These are phyloP conservation scores for Glycine latifolia DNA, from an alignment of 306 rosid genomes.

Conservation along the genomic window DNA sequence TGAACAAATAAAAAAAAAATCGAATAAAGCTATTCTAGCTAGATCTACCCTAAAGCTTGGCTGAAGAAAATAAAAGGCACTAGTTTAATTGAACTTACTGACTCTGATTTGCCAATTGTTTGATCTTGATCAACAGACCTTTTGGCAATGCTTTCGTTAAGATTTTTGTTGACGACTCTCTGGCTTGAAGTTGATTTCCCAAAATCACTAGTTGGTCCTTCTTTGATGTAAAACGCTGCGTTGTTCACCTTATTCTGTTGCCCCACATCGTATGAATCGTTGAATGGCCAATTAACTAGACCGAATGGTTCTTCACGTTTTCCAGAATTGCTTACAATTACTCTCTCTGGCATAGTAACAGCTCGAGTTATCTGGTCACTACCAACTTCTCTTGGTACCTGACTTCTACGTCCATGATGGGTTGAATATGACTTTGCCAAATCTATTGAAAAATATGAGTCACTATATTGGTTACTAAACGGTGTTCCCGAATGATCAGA, in stretches of 20 bases:
- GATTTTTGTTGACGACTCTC: slow-evolving; percentile 21
- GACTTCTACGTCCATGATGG: slow-evolving; percentile 14
- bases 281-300: not conserved
- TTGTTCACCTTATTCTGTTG: slow-evolving; percentile 40
- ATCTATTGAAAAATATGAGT: slow-evolving; percentile 69
- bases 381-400: slow-evolving; percentile 12
- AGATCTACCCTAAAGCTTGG: too few relatives aligned
- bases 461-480: slow-evolving; percentile 42
- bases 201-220: slow-evolving; percentile 29
- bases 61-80: not conserved
- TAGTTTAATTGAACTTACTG: slow-evolving; percentile 48
- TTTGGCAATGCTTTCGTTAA: slow-evolving; percentile 26
- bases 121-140: slow-evolving; percentile 31
- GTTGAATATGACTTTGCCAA: slow-evolving; percentile 56
- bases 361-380: not conserved
- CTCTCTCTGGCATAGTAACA: slow-evolving; percentile 5
- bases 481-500: not conserved
- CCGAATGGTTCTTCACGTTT: slow-evolving; percentile 3
- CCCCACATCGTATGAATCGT: slow-evolving; percentile 32
- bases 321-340: not conserved
- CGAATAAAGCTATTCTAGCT: not conserved
- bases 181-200: slow-evolving; percentile 38
- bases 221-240: slow-evolving; percentile 10
- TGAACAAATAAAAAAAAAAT: not conserved
- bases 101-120: slow-evolving; percentile 35